A percentile compares a stretch with the other conserved stretches of the same genome.
phyloP scores from a whole-genome alignment of 2,329 filamentous ascomycete species.

The Paraphaeosphaeria minitans region DNA sequence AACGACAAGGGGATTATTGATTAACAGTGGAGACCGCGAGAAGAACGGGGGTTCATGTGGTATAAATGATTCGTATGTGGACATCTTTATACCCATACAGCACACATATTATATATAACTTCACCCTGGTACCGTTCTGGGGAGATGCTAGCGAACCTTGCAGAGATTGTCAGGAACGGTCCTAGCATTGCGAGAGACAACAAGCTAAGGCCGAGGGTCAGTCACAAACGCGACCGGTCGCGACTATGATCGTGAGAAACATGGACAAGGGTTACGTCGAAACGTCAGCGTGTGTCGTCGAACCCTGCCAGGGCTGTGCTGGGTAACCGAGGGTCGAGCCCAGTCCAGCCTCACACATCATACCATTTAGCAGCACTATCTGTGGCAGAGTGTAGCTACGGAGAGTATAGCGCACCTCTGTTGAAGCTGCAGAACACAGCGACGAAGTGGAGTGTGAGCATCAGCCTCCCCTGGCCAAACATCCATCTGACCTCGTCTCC shows the following conservation, averaged over 20 bases:
- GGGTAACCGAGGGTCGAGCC: not conserved
- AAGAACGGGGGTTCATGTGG: not conserved
- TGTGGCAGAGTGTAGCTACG: not conserved
- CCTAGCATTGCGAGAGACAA: not conserved
- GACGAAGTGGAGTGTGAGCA: not conserved
- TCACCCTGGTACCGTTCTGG: not conserved
- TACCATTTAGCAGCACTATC: not conserved
- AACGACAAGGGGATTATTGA: not conserved
- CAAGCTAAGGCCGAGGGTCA: not conserved
- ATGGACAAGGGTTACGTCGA: not conserved
- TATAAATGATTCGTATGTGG: slow-evolving; percentile 1
- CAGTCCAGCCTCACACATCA: not conserved
- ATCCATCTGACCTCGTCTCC: not conserved
- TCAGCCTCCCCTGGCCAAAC: not conserved
- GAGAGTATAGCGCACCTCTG: slow-evolving; percentile 1
- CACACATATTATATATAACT: slow-evolving; percentile 6
- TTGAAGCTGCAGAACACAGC: no score
- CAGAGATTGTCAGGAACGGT: slow-evolving; percentile 4
- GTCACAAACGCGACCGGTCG: slow-evolving; percentile 3
- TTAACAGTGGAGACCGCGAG: not conserved
- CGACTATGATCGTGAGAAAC: not conserved
- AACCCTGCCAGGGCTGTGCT: not conserved
- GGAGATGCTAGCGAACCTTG: not conserved
- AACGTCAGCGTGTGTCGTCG: not conserved
- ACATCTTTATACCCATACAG: not conserved